Percentiles rank a stretch among this genome's conserved stretches.
phyloP scores from a whole-genome alignment of 192 early-diverging fungal species.

The Geranomyces michiganensis region DNA sequence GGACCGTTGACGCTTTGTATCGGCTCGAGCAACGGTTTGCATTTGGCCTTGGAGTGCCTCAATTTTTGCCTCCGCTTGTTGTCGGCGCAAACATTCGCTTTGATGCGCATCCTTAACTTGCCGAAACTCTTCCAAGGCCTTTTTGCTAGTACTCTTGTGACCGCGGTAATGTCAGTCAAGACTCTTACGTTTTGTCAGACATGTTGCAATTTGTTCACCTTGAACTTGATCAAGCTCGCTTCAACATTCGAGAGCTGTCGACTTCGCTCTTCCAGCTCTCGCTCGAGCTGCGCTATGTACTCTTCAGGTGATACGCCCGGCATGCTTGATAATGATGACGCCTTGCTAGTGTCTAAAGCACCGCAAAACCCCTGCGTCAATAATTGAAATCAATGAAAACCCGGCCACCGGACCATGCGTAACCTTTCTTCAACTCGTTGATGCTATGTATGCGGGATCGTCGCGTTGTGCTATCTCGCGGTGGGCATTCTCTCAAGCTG shows the following conservation, averaged over 20 bases:
- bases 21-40: neutral
- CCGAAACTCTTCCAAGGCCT: slow-evolving; percentile 33
- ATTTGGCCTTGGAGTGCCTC: slow-evolving; percentile 16
- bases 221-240: slow-evolving; percentile 5
- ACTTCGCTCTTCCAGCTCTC: slow-evolving; percentile 26
- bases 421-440: neutral
- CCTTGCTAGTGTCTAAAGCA: neutral
- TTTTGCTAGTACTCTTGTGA: slow-evolving; percentile 20
- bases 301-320: slow-evolving; percentile 7
- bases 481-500: neutral
- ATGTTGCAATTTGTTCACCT: neutral
- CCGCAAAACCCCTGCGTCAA: too few species aligned
- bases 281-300: slow-evolving; percentile 24
- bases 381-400: too few species aligned
- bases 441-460: slow-evolving; percentile 1
- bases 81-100: slow-evolving; percentile 11
- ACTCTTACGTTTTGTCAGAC: too few species aligned
- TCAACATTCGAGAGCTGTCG: slow-evolving; percentile 19
- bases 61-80: slow-evolving; percentile 25
- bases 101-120: slow-evolving; percentile 5
- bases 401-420: too few species aligned
- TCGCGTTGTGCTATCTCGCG: neutral
- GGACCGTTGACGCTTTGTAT: slow-evolving; percentile 1
- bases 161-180: too few species aligned
- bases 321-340: slow-evolving; percentile 6